Evolutionary conservation across 495 filamentous ascomycete genomes (phyloP).

Genomic region (Talaromyces nanjingensis): DNA sequence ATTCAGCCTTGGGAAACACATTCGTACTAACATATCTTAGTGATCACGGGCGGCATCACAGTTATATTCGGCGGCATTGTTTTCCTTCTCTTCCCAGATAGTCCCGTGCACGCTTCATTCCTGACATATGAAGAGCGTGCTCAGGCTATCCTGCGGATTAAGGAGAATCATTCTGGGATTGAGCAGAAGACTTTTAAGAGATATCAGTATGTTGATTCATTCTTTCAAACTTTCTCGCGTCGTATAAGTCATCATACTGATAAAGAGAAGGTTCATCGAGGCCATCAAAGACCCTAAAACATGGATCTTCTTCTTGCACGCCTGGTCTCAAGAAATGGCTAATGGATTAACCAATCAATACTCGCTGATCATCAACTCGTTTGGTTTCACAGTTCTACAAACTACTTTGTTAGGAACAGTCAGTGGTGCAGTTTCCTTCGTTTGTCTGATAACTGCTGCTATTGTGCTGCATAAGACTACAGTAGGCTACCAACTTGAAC

Average conservation of each 20-base stretch:
- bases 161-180: slow-evolving; percentile 50
- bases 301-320: slow-evolving; percentile 31
- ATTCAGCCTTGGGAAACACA: not conserved
- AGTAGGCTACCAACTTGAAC: no score
- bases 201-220: slow-evolving; percentile 28
- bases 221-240: no score
- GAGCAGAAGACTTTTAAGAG: slow-evolving; percentile 50
- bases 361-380: slow-evolving; percentile 36
- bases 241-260: not conserved
- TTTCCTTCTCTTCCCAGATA: slow-evolving; percentile 49
- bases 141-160: slow-evolving; percentile 48
- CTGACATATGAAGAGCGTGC: slow-evolving; percentile 46
- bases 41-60: slow-evolving; percentile 44
- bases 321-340: slow-evolving; percentile 36
- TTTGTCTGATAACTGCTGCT: slow-evolving; percentile 24
- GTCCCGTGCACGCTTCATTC: slow-evolving; percentile 49
- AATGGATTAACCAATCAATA: slow-evolving; percentile 38
- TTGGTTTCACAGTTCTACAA: slow-evolving; percentile 32
- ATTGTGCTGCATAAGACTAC: slow-evolving; percentile 24
- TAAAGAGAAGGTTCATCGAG: slow-evolving; percentile 19
- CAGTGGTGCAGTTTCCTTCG: slow-evolving; percentile 26
- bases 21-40: slow-evolving; percentile 16
- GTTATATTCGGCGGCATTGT: slow-evolving; percentile 42
- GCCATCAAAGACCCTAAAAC: slow-evolving; percentile 22
- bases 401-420: slow-evolving; percentile 29